Evolutionary conservation across 768 basidiomycete genomes (phyloP).

Genomic region (Megacollybia marginata): DNA sequence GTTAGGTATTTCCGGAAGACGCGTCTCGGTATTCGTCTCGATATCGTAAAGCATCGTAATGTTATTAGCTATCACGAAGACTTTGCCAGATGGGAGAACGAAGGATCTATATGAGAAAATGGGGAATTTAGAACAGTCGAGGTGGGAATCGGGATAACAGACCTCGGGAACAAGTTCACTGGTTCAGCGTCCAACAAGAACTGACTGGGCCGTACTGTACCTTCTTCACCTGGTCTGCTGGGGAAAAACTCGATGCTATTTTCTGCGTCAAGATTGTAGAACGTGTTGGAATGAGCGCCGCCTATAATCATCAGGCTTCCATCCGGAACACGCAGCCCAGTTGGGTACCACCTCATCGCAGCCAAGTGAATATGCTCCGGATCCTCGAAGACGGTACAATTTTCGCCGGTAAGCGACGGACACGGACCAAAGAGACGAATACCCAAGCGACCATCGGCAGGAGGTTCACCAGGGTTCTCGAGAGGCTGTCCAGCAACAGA

Average conservation of each 20-base stretch:
- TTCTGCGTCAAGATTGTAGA: conserved; percentile 9
- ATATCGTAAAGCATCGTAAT: conserved; percentile 24
- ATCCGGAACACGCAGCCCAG: conserved; percentile 13
- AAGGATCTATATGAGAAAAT: background rate
- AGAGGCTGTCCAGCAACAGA: conserved; percentile 3
- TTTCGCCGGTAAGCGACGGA: conserved; percentile 9
- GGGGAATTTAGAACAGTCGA: background rate
- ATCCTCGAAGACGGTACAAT: conserved; percentile 17
- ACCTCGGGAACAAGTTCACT: conserved; percentile 16
- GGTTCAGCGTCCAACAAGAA: conserved; percentile 12
- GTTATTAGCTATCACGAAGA: conserved; percentile 22
- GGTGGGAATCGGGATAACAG: background rate
- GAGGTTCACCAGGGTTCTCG: background rate
- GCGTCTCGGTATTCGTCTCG: conserved; percentile 22
- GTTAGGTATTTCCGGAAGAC: conserved; percentile 28
- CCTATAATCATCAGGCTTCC: conserved; percentile 19
- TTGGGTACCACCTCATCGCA: conserved; percentile 16
- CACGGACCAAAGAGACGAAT: conserved; percentile 19
- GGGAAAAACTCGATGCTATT: conserved; percentile 16
- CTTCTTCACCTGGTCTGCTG: conserved; percentile 6
- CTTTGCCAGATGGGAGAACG: conserved; percentile 16
- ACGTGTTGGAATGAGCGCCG: conserved; percentile 30
- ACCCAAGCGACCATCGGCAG: conserved; percentile 8
- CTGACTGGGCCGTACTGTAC: conserved; percentile 7
- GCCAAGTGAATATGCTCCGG: conserved; percentile 12